These are phyloP conservation scores for Brassica nigra DNA, from an alignment of 345 rosid genomes.

Conservation along the genomic window DNA sequence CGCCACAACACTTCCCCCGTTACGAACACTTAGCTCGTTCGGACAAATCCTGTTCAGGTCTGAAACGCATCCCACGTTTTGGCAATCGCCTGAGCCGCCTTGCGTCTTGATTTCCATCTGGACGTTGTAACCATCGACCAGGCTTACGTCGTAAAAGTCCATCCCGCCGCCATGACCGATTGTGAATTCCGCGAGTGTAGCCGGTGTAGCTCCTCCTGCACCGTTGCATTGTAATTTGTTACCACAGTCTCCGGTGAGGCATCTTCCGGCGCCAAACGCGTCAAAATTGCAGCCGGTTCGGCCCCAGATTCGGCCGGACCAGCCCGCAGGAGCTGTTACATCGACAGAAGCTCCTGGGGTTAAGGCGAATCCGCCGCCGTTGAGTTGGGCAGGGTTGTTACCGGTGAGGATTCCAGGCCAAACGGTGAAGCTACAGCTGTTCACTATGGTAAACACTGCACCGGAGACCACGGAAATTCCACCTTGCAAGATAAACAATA, in stretches of 20 bases:
- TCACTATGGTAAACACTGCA: constrained; percentile 14
- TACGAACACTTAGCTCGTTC: constrained; percentile 49
- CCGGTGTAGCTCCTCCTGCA: constrained; percentile 76
- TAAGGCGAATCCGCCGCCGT: constrained; percentile 62
- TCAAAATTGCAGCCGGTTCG: constrained; percentile 74
- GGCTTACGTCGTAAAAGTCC: constrained; percentile 88
- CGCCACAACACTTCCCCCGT: constrained; percentile 52
- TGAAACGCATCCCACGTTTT: constrained; percentile 63
- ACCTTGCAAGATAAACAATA: constrained; percentile 19
- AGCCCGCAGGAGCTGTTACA: constrained; percentile 57
- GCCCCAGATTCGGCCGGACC: constrained; percentile 90
- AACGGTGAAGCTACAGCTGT: constrained; percentile 38
- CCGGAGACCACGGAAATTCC: constrained; percentile 21
- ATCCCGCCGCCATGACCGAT: constrained; percentile 32
- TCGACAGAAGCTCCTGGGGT: constrained; percentile 48
- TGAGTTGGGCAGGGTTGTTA: constrained; percentile 45
- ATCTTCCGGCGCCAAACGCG: constrained; percentile 53
- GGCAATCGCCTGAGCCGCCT: constrained; percentile 69
- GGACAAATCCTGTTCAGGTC: constrained; percentile 76
- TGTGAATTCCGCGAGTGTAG: constrained; percentile 69
- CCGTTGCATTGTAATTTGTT: constrained; percentile 56
- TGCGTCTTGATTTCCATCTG: constrained; percentile 54
- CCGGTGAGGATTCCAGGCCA: constrained; percentile 87
- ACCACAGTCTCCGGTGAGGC: constrained; percentile 82
- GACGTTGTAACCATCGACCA: constrained; percentile 89